Conservation (phyloP, 2,329 filamentous ascomycete genomes). For the Rhinocladiella mackenziei region DNA sequence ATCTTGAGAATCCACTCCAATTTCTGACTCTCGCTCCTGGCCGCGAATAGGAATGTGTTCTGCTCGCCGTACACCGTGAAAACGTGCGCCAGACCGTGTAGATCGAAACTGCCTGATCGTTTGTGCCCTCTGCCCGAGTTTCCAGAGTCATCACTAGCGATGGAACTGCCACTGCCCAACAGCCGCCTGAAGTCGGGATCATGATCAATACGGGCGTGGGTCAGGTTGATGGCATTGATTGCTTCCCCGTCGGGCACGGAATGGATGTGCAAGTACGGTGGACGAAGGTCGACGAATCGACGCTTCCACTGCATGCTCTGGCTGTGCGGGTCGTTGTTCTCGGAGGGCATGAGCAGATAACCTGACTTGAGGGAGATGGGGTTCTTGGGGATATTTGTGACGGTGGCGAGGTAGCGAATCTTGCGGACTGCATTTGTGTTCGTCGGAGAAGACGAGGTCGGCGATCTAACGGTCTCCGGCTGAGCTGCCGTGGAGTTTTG, state of each 20-base stretch:
- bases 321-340: slow-evolving; percentile 45
- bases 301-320: slow-evolving; percentile 76
- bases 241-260: slow-evolving; percentile 82
- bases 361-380: slow-evolving; percentile 77
- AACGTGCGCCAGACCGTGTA: slow-evolving; percentile 60
- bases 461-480: slow-evolving; percentile 8
- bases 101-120: slow-evolving; percentile 27
- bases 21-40: slow-evolving; percentile 84
- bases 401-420: slow-evolving; percentile 68
- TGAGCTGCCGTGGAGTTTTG: slow-evolving; percentile 36
- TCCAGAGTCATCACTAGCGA: slow-evolving; percentile 14
- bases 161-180: slow-evolving; percentile 50
- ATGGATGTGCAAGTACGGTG: slow-evolving; percentile 89
- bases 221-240: slow-evolving; percentile 80
- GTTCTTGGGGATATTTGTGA: slow-evolving; percentile 77
- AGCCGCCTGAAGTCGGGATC: slow-evolving; percentile 81
- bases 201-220: slow-evolving; percentile 86
- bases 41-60: slow-evolving; percentile 93
- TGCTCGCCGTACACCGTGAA: slow-evolving; percentile 93
- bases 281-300: slow-evolving; percentile 84
- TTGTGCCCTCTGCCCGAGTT: slow-evolving; percentile 29
- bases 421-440: slow-evolving; percentile 31
- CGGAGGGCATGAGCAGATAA: slow-evolving; percentile 80
- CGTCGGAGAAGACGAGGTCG: slow-evolving; percentile 31
- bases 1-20: slow-evolving; percentile 96